Evolutionary conservation across 2,329 filamentous ascomycete genomes (phyloP).

Genomic region (Cytospora piceicola): DNA sequence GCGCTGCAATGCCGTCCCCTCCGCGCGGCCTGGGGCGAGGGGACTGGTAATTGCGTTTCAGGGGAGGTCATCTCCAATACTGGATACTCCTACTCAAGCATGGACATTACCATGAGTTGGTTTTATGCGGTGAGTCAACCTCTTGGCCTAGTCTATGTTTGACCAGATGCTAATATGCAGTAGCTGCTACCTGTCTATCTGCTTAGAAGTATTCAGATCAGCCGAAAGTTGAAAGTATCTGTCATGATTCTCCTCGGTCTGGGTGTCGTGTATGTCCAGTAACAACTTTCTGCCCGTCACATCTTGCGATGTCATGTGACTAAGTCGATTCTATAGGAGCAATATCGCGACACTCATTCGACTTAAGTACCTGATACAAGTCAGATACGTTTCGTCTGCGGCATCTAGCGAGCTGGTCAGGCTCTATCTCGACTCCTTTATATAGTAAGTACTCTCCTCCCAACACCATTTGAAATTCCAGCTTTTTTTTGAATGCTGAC

Average conservation of each 20-base stretch:
- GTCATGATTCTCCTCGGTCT: background rate
- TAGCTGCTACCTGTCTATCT: background rate
- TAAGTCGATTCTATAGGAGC: background rate
- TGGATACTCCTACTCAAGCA: background rate
- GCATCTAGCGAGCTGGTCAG: background rate
- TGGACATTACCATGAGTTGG: background rate
- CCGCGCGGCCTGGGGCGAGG: background rate
- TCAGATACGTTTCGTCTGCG: background rate
- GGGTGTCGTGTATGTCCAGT: background rate
- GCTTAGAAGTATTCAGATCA: background rate
- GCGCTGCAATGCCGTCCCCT: background rate
- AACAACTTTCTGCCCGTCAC: background rate
- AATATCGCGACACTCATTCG: background rate
- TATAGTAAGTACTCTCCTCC: background rate
- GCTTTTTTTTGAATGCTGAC: background rate
- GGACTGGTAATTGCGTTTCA: background rate
- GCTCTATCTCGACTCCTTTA: background rate
- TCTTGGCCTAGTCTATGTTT: background rate
- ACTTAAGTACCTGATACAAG: background rate
- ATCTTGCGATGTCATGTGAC: background rate
- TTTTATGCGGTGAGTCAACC: background rate
- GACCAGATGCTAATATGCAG: background rate
- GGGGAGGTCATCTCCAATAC: background rate
- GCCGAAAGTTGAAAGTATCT: background rate
- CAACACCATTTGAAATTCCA: background rate